Evolutionary conservation across 139 green algal species (phyloP), one percentile per base, ranked within the genome.

Genomic region (Coelastrella sp.): DNA sequence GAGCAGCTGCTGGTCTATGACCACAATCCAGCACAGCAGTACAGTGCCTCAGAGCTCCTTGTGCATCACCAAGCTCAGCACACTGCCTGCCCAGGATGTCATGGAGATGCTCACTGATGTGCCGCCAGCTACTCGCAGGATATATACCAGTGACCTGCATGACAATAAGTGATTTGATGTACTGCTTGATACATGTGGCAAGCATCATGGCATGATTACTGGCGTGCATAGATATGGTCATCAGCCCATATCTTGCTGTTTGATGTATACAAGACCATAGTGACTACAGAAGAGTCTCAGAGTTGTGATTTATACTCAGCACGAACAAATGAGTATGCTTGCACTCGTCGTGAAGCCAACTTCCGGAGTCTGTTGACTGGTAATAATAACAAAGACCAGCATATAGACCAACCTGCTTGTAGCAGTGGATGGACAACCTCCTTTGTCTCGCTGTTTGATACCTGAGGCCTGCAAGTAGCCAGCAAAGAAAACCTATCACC

Each of bases 81-180:
- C 64, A 83, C 50, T 90, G 91, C 82, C 91, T 93, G 32, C 95
- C 96, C 64, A 98, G 89, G 32, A 93, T 87, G 48, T 98, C 95
- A 63, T 96, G 86, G 34, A 98, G 87, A 89, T 98, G 96, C 93
- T 98, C 96, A 81, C 94, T 89, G 19, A 98, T 96, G 78, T 93
- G 88, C 17, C 63, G 79, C 96, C 96, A 98, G 2, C 67, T 48
- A 62, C 81, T 79, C 21, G 91, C 91, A 7, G 60, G 8, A 81
- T 98, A 98, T 38, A 96, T 84, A 2, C 74, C 79, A 67, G 95
- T 62, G 48, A 96, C 95, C 79, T 94, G 91, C 2, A 50, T 23
- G 19, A 43, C 6, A 21, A 5, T 2, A 2, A 11, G 17, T 2
- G 17, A 57, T 23, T 4, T 57, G 48, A 11, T 23, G 13, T 11